Conservation (phyloP, 352 stramenopile genomes). For the Phytophthora cryptogea region DNA sequence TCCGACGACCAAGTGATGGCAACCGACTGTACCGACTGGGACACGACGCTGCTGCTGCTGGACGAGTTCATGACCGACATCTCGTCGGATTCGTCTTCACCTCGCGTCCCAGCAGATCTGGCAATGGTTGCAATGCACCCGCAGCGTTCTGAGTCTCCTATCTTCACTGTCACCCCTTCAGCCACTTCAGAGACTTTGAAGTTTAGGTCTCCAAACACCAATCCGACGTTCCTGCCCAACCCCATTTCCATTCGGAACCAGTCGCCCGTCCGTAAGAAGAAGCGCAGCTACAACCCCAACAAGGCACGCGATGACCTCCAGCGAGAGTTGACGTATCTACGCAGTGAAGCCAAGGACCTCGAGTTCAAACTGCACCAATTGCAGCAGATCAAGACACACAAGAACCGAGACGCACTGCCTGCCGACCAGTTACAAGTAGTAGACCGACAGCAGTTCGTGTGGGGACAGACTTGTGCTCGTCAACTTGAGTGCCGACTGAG, state of each 20-base stretch:
- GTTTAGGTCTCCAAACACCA: neutral
- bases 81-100: slow-evolving; percentile 6
- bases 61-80: slow-evolving; percentile 19
- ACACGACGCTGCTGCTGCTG: slow-evolving; percentile 7
- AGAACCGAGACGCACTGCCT: slow-evolving; percentile 6
- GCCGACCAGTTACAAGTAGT: neutral
- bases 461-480: slow-evolving; percentile 24
- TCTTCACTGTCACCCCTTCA: neutral
- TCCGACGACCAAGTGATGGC: neutral
- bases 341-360: slow-evolving; percentile 20
- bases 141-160: neutral
- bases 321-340: slow-evolving; percentile 27
- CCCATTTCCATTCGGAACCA: neutral
- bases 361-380: slow-evolving; percentile 26
- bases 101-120: slow-evolving; percentile 1
- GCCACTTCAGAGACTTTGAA: neutral
- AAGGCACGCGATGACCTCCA: slow-evolving; percentile 32
- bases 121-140: neutral
- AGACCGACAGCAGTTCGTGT: slow-evolving; percentile 17
- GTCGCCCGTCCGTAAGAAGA: slow-evolving; percentile 8
- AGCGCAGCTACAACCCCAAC: slow-evolving; percentile 34
- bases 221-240: slow-evolving; percentile 1
- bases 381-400: slow-evolving; percentile 16
- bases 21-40: slow-evolving; percentile 7
- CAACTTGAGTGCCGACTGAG: slow-evolving; percentile 21